Evolutionary conservation across 805 yeast genomes (phyloP), one percentile per base, ranked within the genome.

Genomic region (Wickerhamomyces chaumierensis): DNA sequence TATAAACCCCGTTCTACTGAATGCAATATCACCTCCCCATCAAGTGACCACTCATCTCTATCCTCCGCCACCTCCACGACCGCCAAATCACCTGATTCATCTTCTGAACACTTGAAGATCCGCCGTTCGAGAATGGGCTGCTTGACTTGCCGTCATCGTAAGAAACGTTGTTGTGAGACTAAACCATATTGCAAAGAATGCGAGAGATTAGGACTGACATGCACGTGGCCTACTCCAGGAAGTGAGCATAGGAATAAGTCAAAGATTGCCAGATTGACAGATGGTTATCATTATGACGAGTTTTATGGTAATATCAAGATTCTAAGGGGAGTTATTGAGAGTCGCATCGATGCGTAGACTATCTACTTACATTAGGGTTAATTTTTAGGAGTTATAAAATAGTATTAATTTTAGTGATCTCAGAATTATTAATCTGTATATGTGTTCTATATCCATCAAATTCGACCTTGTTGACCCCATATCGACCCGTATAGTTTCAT

Each of bases 141-240:
- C 54, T 61, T 80, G 33, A 81, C 94, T 2, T 83, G 94, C 48
- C 69, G 92, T 34, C 73, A 71, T 42, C 60, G 94, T 19, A 83
- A 83, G 64, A 83, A 81, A 53, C 67, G 87, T 39, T 83, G 94
- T 47, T 81, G 84, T 51, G 92, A 83, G 52, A 61, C 67, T 1
- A 68, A 68, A 39, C 94, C 94, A 4, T 56, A 55, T 19, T 83
- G 94, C 50, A 53, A 63, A 1, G 87, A 82, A 48, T 83, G 94
- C 56, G 45, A 57, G n/a, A 60, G 92, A 38, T 63, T 83, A 19
- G 65, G 75, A 12, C 62, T 82, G 36, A 69, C 65, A 38, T 83
- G 94, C 52, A 62, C 67, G 19, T 83, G 90, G 82, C 92, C 94
- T 16, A 57, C 55, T 15, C 84, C 87, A 0, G 90, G 88, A 7